phyloP scores from a whole-genome alignment of 179 eudicot species.

The Actinidia arguta region DNA sequence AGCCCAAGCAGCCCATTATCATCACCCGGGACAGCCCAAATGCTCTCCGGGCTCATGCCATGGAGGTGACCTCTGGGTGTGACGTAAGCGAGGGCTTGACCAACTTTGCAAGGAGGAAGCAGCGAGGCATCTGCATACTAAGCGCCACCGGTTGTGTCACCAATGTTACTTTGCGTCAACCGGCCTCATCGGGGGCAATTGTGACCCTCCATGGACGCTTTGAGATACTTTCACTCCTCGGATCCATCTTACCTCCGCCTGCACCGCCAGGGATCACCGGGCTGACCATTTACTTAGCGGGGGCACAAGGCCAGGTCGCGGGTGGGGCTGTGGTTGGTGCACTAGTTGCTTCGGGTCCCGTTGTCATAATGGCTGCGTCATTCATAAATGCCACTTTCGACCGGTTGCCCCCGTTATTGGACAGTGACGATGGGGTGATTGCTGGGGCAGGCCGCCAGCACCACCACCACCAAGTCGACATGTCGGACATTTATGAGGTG shows the following conservation, averaged over 20 bases:
- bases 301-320: slow-evolving; percentile 35
- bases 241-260: slow-evolving; percentile 30
- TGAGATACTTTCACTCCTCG: slow-evolving; percentile 31
- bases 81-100: slow-evolving; percentile 30
- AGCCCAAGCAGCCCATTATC: slow-evolving; percentile 36
- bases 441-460: slow-evolving; percentile 6
- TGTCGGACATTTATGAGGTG: slow-evolving; percentile 23
- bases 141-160: slow-evolving; percentile 29
- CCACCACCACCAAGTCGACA: slow-evolving; percentile 11
- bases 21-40: slow-evolving; percentile 31
- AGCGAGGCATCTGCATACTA: slow-evolving; percentile 28
- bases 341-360: slow-evolving; percentile 32
- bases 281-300: slow-evolving; percentile 32
- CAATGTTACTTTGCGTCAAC: slow-evolving; percentile 32
- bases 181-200: slow-evolving; percentile 22
- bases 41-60: slow-evolving; percentile 30
- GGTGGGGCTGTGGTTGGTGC: slow-evolving; percentile 32
- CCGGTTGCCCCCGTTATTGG: slow-evolving; percentile 21
- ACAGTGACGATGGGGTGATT: slow-evolving; percentile 4
- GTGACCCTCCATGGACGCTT: slow-evolving; percentile 33
- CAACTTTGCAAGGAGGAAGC: slow-evolving; percentile 29
- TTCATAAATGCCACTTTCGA: slow-evolving; percentile 36
- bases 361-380: slow-evolving; percentile 32
- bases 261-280: slow-evolving; percentile 30
- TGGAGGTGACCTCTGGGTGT: slow-evolving; percentile 36